Evolutionary conservation across 345 rosid species (phyloP).

Genomic region (Hypericum androsaemum): DNA sequence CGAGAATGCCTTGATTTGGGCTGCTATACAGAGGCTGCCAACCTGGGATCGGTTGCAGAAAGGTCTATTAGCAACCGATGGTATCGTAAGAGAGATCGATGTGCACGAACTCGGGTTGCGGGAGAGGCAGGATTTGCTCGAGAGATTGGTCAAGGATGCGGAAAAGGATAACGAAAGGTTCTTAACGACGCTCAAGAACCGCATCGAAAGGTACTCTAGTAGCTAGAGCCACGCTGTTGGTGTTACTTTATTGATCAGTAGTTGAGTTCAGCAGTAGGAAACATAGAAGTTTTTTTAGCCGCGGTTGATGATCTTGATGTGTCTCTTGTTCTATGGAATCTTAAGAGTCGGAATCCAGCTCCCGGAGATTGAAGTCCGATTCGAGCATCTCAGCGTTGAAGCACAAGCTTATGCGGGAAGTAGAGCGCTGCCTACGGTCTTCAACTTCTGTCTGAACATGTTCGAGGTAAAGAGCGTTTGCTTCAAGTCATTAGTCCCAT

Average conservation of each 20-base stretch:
- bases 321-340: background rate
- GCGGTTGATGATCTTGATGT: too few relatives aligned
- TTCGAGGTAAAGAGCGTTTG: conserved; percentile 34
- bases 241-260: too few relatives aligned
- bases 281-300: too few relatives aligned
- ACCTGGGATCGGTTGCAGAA: background rate
- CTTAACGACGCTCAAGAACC: background rate
- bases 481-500: background rate
- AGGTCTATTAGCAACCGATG: background rate
- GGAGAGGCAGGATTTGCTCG: background rate
- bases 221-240: too few relatives aligned
- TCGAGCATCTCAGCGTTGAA: conserved; percentile 35
- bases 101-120: background rate
- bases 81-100: background rate
- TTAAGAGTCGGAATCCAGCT: conserved; percentile 40
- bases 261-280: too few relatives aligned
- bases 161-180: conserved; percentile 3
- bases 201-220: background rate
- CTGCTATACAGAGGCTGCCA: too few relatives aligned
- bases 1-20: background rate
- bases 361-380: conserved; percentile 48
- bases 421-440: conserved; percentile 54
- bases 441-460: conserved; percentile 37
- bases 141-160: background rate
- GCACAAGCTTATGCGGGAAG: conserved; percentile 58